phyloP scores from a whole-genome alignment of 306 rosid species.

The Dalbergia cultrata region DNA sequence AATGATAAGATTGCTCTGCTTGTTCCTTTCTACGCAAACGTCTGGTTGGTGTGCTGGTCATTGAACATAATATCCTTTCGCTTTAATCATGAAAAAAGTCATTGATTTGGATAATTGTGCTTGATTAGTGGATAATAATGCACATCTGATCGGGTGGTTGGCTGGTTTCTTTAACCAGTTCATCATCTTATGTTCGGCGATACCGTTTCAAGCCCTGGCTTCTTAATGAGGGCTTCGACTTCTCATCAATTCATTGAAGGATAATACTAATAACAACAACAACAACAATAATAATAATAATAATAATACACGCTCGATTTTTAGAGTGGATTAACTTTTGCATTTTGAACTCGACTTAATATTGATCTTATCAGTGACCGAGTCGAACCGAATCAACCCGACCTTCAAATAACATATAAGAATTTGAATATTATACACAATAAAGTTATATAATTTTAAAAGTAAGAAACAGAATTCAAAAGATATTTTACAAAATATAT shows the following conservation, averaged over 20 bases:
- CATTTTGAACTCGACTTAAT: too few species aligned
- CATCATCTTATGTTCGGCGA: neutral
- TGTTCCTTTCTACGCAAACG: slow-evolving; percentile 24
- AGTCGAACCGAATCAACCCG: too few species aligned
- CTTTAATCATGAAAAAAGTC: neutral
- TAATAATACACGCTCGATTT: too few species aligned
- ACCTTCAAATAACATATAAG: too few species aligned
- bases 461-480: too few species aligned
- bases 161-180: slow-evolving; percentile 37
- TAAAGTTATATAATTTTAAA: too few species aligned
- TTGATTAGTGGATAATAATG: slow-evolving; percentile 34
- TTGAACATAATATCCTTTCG: slow-evolving; percentile 9
- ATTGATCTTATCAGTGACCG: too few species aligned
- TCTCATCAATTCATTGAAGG: neutral
- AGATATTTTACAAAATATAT: too few species aligned
- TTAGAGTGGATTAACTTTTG: too few species aligned
- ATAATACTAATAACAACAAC: neutral
- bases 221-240: neutral
- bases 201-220: slow-evolving; percentile 4
- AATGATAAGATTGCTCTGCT: slow-evolving; percentile 4
- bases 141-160: slow-evolving; percentile 51
- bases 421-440: too few species aligned
- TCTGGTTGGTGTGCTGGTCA: slow-evolving; percentile 29
- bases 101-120: slow-evolving; percentile 36
- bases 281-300: too few species aligned